phyloP scores from a whole-genome alignment of 805 yeast genomes.

The Alloascoidea hylecoeti region DNA sequence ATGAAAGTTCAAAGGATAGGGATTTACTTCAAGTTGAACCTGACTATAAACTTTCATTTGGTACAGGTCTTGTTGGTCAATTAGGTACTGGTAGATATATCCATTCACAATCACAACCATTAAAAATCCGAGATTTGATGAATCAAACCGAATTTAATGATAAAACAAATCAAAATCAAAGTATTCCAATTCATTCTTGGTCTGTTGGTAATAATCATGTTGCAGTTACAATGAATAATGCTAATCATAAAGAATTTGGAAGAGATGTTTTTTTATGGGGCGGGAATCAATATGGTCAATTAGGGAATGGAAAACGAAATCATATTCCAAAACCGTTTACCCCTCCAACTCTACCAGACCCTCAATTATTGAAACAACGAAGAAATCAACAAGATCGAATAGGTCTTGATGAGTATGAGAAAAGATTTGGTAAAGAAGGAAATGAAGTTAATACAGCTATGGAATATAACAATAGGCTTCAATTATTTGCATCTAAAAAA shows the following conservation, averaged over 20 bases:
- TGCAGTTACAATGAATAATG: conserved; percentile 42
- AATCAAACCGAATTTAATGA: conserved; percentile 44
- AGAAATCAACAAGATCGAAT: neutral
- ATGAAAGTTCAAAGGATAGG: conserved; percentile 12
- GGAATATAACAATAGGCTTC: conserved; percentile 25
- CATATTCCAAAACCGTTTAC: conserved; percentile 39
- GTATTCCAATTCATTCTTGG: conserved; percentile 36
- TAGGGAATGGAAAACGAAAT: conserved; percentile 67
- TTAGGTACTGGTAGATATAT: conserved; percentile 65
- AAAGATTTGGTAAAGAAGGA: neutral
- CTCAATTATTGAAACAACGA: neutral
- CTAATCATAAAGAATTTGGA: conserved; percentile 10
- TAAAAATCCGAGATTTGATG: conserved; percentile 32
- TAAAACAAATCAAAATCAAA: conserved; percentile 20
- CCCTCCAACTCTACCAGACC: conserved; percentile 20
- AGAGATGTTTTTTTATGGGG: conserved; percentile 70
- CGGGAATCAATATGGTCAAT: conserved; percentile 67
- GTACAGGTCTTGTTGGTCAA: conserved; percentile 79
- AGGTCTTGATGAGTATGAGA: neutral
- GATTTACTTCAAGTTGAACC: conserved; percentile 11
- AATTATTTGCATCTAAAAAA: conserved; percentile 17
- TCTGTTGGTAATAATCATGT: conserved; percentile 54
- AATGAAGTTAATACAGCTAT: neutral
- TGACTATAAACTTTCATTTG: conserved; percentile 43
- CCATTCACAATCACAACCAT: conserved; percentile 62